Percentiles rank a stretch among this genome's conserved stretches.
Conservation (phyloP, 192 early-diverging fungal species). For the Backusella macrospora region DNA sequence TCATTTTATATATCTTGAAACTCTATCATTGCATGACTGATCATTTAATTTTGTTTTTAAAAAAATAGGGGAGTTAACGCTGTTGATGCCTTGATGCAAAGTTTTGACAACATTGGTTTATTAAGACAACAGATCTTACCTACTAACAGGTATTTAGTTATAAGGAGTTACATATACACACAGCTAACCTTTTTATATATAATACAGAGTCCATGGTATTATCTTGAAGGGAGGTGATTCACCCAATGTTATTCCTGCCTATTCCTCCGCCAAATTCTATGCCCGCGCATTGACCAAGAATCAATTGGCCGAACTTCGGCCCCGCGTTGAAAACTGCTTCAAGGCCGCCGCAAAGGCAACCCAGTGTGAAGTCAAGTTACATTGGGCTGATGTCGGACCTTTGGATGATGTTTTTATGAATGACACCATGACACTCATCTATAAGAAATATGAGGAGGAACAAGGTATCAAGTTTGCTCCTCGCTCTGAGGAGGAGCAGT, state of each 20-base stretch:
- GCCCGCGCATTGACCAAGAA: constrained; percentile 51
- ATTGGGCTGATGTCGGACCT: constrained; percentile 40
- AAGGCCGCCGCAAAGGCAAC: constrained; percentile 58
- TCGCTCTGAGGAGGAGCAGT: constrained; percentile 33
- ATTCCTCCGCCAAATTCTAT: constrained; percentile 48
- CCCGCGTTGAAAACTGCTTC: constrained; percentile 50
- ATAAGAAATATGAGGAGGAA: constrained; percentile 51
- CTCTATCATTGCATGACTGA: too few relatives aligned
- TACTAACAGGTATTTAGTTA: constrained; percentile 35
- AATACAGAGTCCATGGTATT: not conserved
- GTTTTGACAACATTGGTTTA: constrained; percentile 53
- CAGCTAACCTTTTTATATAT: not conserved
- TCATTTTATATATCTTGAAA: too few relatives aligned
- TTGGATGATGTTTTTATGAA: constrained; percentile 67
- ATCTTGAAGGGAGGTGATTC: constrained; percentile 14
- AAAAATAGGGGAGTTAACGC: constrained; percentile 54
- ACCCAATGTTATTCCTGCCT: constrained; percentile 60
- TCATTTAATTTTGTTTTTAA: too few relatives aligned
- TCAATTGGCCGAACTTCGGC: constrained; percentile 46
- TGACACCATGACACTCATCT: constrained; percentile 49
- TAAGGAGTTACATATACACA: not conserved
- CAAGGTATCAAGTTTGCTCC: constrained; percentile 38
- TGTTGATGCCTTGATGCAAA: constrained; percentile 57
- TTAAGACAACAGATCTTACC: constrained; percentile 61
- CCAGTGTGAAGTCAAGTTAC: constrained; percentile 52